Evolutionary conservation across 2,329 filamentous ascomycete species (phyloP).

Genomic region (Paecilomyces dactylethromorphus): DNA sequence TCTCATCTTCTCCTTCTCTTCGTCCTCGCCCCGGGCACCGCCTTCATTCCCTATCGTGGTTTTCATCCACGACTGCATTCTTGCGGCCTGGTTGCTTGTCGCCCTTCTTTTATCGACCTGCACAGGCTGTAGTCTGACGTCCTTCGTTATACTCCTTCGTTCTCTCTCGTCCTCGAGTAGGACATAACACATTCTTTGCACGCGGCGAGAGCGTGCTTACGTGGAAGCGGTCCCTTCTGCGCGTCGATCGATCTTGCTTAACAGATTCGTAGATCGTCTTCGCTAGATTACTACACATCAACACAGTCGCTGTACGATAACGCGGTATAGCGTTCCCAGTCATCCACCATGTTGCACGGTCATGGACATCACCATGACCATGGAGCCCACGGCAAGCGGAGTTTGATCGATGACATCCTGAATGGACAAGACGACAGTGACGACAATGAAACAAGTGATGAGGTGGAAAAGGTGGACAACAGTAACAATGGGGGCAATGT

Average conservation of each 20-base stretch:
- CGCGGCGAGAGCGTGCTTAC: neutral
- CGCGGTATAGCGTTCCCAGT: neutral
- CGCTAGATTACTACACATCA: neutral
- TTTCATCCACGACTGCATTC: conserved; percentile 6
- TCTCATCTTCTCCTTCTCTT: conserved; percentile 3
- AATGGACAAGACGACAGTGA: neutral
- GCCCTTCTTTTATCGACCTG: conserved; percentile 29
- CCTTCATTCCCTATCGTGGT: conserved; percentile 5
- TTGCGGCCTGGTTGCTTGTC: conserved; percentile 26
- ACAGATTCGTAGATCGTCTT: neutral
- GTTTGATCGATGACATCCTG: conserved; percentile 10
- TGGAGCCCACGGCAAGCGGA: conserved; percentile 7
- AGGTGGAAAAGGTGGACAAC: conserved; percentile 3
- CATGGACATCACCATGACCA: conserved; percentile 26
- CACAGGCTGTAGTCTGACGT: conserved; percentile 11
- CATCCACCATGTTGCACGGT: conserved; percentile 21
- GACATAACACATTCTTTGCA: neutral
- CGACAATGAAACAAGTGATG: neutral
- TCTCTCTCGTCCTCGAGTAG: conserved; percentile 8
- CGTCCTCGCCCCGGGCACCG: conserved; percentile 10
- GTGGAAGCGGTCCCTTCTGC: neutral
- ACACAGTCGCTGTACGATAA: neutral
- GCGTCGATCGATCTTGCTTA: neutral
- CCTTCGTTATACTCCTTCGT: conserved; percentile 12
- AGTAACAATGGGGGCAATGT: conserved; percentile 3